Base-by-base conservation (phyloP, 208 protist species). In the Acanthamoeba sp. region DNA sequence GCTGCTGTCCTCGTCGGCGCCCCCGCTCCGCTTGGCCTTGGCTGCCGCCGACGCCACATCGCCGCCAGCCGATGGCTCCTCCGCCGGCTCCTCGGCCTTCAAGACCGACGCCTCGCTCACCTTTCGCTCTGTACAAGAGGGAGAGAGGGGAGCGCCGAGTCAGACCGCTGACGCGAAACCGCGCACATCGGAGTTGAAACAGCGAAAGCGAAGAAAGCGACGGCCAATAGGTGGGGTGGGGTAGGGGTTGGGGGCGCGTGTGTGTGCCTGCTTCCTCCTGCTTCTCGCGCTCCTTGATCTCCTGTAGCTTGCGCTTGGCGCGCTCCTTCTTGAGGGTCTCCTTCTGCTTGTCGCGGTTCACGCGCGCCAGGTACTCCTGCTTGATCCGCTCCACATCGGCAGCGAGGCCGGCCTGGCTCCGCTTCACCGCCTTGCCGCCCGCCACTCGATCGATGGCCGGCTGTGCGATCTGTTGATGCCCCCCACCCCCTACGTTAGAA, bases 321-420 rank as follows among this genome's bases (percentile, higher is more conserved):
- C 73, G 73, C 24, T 84, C 73, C 73, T 84, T 84, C 73, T 84
- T 84, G 14, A 38, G 73, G 22, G 73, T 20, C 20, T 84, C 73
- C 38, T 34, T 45, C 22, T 45, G 36, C 73, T 84, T 84, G 34
- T 84, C 73, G 24, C 73, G 73, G 20, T 55, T 24, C 22, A 84
- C 24, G 34, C 73, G 73, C 22, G 73, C 73, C 20, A 90, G 42
- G 34, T 90, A 90, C 24, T 90, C 82, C 36, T 90, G 82, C 82
- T 90, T 90, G 52, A 90, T 69, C 24, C 82, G 42, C 55, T 90
- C 82, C 34, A 90, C 82, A 22, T 90, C 82, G 0, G 82, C 82
- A 5, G 82, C 82, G 14, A 90, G 16, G 32, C 82, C 55, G 10
- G 32, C 82, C 32, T 64, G 12, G 52, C 24, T 20, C 36, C 16